Percentiles rank a stretch among this genome's conserved stretches.
Evolutionary conservation across 176 grass and related monocot species (phyloP).

Genomic region (Melocanna baccifera): DNA sequence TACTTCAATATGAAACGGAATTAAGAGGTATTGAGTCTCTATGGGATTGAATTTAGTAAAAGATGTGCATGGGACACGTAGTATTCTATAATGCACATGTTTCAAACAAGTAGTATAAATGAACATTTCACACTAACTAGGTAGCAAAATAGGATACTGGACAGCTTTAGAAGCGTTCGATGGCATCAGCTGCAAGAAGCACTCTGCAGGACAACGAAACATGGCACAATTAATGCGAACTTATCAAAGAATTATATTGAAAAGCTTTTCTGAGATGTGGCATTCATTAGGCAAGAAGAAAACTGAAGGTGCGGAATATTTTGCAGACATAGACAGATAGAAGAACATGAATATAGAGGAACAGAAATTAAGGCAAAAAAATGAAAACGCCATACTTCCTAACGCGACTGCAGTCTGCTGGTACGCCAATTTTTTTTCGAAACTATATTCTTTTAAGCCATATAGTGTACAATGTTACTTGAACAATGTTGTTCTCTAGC

Average conservation of each 20-base stretch:
- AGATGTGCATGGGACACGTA: neutral
- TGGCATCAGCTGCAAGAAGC: constrained; percentile 86
- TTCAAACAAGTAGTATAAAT: too few relatives aligned
- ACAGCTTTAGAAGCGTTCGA: constrained; percentile 41
- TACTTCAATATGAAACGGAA: neutral
- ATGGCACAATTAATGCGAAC: neutral
- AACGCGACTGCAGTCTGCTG: neutral
- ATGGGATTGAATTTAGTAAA: neutral
- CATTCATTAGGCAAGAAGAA: neutral
- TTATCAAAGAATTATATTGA: neutral
- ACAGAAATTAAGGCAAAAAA: neutral
- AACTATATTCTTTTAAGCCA: neutral
- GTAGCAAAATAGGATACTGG: constrained; percentile 59
- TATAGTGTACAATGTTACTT: neutral
- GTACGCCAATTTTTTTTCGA: neutral
- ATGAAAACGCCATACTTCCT: neutral
- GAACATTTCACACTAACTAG: neutral
- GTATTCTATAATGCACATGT: neutral
- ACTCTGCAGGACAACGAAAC: constrained; percentile 49
- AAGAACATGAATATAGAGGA: neutral
- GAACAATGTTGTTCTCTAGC: neutral
- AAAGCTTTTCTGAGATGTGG: neutral
- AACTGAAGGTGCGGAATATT: neutral
- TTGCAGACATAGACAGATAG: neutral
- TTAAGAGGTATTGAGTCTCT: neutral